Percentiles rank a stretch among this genome's conserved stretches.
Evolutionary conservation across 768 basidiomycete genomes (phyloP).

Genomic region (Tephrocybe sp.): DNA sequence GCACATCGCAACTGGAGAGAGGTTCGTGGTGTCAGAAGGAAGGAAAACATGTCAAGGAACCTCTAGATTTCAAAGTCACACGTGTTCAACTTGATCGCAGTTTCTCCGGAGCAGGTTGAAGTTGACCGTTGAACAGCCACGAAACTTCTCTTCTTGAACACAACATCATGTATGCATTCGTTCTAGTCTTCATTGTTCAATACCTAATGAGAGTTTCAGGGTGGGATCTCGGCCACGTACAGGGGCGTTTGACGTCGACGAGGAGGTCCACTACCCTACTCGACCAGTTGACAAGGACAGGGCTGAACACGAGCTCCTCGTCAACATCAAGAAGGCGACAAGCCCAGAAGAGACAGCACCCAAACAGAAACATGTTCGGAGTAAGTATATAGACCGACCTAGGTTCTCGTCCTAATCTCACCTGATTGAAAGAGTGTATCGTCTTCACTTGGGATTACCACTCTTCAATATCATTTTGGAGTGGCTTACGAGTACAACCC

Average conservation of each 20-base stretch:
- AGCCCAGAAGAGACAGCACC: slow-evolving; percentile 93
- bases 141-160: slow-evolving; percentile 2
- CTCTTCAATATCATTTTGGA: slow-evolving; percentile 97
- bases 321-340: slow-evolving; percentile 98
- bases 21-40: slow-evolving; percentile 12
- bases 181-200: neutral
- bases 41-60: slow-evolving; percentile 11
- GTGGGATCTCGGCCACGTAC: slow-evolving; percentile 36
- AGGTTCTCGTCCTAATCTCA: slow-evolving; percentile 7
- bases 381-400: slow-evolving; percentile 46
- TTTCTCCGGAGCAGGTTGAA: neutral
- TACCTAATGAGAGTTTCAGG: slow-evolving; percentile 25
- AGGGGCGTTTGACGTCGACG: slow-evolving; percentile 65
- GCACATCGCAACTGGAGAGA: neutral
- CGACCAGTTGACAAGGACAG: slow-evolving; percentile 98
- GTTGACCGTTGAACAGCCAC: slow-evolving; percentile 4
- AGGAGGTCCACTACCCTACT: slow-evolving; percentile 91
- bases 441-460: slow-evolving; percentile 99
- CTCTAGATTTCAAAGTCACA: slow-evolving; percentile 11
- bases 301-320: slow-evolving; percentile 88
- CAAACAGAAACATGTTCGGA: slow-evolving; percentile 99
- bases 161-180: slow-evolving; percentile 15
- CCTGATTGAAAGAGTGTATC: slow-evolving; percentile 72
- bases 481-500: slow-evolving; percentile 92
- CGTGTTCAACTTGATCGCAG: slow-evolving; percentile 13